Conservation (phyloP, 768 basidiomycete genomes). For the Holtermanniella nyarrowii region DNA sequence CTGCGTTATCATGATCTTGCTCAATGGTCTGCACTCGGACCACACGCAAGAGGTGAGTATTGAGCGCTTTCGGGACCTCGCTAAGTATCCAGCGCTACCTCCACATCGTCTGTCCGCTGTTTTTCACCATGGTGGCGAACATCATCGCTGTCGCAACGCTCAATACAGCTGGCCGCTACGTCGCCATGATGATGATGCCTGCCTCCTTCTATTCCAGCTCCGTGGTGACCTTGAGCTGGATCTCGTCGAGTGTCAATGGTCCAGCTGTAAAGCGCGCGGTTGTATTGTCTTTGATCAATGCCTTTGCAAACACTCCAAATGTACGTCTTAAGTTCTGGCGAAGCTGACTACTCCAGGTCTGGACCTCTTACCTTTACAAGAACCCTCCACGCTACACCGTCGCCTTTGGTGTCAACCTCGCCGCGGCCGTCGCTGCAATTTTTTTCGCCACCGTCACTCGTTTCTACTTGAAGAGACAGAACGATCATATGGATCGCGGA, state of each 20-base stretch:
- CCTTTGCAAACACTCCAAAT: too few species aligned
- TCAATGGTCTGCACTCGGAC: conserved; percentile 34
- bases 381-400: conserved; percentile 30
- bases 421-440: conserved; percentile 26
- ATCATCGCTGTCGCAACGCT: conserved; percentile 33
- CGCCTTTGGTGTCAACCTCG: conserved; percentile 37
- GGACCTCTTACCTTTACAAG: conserved; percentile 38
- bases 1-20: conserved; percentile 26
- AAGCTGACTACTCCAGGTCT: conserved; percentile 27
- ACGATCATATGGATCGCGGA: conserved; percentile 30
- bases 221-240: conserved; percentile 36
- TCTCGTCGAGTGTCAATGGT: conserved; percentile 26
- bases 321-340: conserved; percentile 6
- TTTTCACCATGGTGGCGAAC: conserved; percentile 31
- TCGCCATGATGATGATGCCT: conserved; percentile 35
- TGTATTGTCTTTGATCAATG: conserved; percentile 33
- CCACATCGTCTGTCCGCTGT: conserved; percentile 24
- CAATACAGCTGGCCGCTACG: conserved; percentile 29
- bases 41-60: conserved; percentile 5
- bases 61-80: background rate
- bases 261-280: conserved; percentile 35
- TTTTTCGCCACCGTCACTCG: conserved; percentile 16
- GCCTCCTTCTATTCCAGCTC: conserved; percentile 32
- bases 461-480: conserved; percentile 31
- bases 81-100: conserved; percentile 20